A percentile compares a stretch with the other conserved stretches of the same genome.
Conservation (phyloP, 202 grass and related monocot species). For the Dendrocalamus latiflorus region DNA sequence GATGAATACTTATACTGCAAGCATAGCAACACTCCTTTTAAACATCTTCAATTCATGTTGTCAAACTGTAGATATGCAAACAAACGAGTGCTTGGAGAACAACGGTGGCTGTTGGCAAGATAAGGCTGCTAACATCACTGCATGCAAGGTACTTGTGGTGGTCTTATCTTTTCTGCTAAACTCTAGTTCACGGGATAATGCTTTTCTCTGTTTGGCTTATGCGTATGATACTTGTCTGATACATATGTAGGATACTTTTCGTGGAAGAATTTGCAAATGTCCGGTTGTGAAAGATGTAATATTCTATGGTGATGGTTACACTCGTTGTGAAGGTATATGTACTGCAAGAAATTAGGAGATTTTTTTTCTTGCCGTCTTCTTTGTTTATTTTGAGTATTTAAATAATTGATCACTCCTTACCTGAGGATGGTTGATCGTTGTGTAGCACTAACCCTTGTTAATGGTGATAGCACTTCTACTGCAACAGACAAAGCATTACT, state of each 20-base stretch:
- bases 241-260: constrained; percentile 75
- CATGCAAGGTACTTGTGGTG: constrained; percentile 72
- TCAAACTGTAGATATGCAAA: constrained; percentile 65
- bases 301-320: constrained; percentile 92
- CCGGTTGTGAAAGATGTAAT: constrained; percentile 71
- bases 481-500: background rate
- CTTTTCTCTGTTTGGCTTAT: constrained; percentile 9
- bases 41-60: background rate
- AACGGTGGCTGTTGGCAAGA: constrained; percentile 95
- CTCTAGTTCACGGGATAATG: background rate
- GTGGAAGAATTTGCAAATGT: constrained; percentile 83
- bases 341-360: background rate
- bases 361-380: background rate
- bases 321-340: constrained; percentile 74
- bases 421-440: background rate
- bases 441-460: background rate
- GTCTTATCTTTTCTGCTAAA: constrained; percentile 1
- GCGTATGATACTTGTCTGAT: constrained; percentile 6
- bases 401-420: background rate
- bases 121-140: constrained; percentile 72
- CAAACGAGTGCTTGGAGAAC: constrained; percentile 91
- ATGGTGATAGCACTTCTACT: background rate
- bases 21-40: too few species aligned
- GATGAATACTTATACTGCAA: background rate
- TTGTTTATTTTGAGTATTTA: background rate